Evolutionary conservation across 1,139 yeast genomes (phyloP).

Genomic region (Suhomyces panamericanus): DNA sequence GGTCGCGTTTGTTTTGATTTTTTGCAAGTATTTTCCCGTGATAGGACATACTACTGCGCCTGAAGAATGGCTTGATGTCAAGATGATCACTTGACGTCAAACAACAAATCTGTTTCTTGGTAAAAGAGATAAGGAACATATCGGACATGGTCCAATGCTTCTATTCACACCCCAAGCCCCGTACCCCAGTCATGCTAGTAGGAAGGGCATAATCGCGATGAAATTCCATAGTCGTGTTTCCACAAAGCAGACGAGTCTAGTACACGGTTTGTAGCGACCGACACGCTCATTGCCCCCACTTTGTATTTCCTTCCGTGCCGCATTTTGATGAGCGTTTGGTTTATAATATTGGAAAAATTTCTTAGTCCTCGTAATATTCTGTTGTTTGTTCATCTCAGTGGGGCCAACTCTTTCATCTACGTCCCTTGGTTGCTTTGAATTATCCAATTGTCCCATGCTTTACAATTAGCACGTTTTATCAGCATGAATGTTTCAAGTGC

Average conservation of each 20-base stretch:
- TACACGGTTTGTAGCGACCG: conserved; percentile 2
- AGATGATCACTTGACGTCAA: not conserved
- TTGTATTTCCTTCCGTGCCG: conserved; percentile 7
- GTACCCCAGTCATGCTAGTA: conserved; percentile 2
- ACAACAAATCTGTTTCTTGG: not conserved
- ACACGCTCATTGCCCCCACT: conserved; percentile 4
- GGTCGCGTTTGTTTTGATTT: not conserved
- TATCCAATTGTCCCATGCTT: not conserved
- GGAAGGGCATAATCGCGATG: not conserved
- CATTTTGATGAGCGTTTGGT: not conserved
- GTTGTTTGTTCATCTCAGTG: not conserved
- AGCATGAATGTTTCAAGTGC: not conserved
- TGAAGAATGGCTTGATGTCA: not conserved
- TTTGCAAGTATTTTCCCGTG: no score
- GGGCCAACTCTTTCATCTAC: conserved; percentile 1
- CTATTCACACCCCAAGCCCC: conserved; percentile 5
- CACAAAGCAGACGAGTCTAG: conserved; percentile 1
- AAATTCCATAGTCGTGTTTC: conserved; percentile 10
- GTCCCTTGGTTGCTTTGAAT: no score
- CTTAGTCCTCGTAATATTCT: not conserved
- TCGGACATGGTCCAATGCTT: not conserved
- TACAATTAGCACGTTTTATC: not conserved
- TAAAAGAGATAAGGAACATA: no score
- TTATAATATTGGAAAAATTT: not conserved
- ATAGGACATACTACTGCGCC: no score